Conservation (phyloP, 1,139 yeast genomes). For the Candida glucosophila region DNA sequence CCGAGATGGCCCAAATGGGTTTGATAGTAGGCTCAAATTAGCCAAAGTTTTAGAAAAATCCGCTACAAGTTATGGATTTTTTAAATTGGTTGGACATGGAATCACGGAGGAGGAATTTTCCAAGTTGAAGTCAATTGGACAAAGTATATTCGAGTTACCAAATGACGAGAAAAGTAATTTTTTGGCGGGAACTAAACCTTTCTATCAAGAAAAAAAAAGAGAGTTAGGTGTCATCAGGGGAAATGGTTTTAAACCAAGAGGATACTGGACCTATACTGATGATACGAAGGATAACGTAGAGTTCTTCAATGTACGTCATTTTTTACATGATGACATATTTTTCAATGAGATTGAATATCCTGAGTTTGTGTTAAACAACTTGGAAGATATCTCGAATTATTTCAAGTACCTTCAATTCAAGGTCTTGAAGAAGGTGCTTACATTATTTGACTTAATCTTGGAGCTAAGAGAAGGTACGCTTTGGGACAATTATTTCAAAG, state of each 20-base stretch:
- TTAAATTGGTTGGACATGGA: constrained; percentile 14
- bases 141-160: constrained; percentile 14
- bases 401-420: constrained; percentile 15
- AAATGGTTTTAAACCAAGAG: constrained; percentile 21
- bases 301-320: constrained; percentile 17
- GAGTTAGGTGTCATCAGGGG: constrained; percentile 19
- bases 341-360: constrained; percentile 15
- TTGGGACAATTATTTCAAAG: constrained; percentile 23
- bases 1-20: constrained; percentile 11
- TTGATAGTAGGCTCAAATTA: constrained; percentile 7
- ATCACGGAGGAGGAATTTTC: constrained; percentile 10
- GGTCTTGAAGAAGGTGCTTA: constrained; percentile 17
- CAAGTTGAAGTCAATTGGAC: constrained; percentile 13
- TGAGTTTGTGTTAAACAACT: constrained; percentile 17
- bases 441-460: constrained; percentile 20
- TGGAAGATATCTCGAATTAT: constrained; percentile 17
- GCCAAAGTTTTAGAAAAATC: constrained; percentile 14
- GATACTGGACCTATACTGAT: constrained; percentile 24
- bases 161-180: constrained; percentile 11
- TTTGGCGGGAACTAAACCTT: constrained; percentile 18
- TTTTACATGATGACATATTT: constrained; percentile 15
- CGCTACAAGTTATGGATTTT: constrained; percentile 14
- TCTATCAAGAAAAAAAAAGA: constrained; percentile 19
- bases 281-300: constrained; percentile 21
- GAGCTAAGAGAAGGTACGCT: constrained; percentile 23